Evolutionary conservation across 225 moss, liverwort and hornwort species (phyloP), one percentile per base, ranked within the genome.

Genomic region (Asterella californica): DNA sequence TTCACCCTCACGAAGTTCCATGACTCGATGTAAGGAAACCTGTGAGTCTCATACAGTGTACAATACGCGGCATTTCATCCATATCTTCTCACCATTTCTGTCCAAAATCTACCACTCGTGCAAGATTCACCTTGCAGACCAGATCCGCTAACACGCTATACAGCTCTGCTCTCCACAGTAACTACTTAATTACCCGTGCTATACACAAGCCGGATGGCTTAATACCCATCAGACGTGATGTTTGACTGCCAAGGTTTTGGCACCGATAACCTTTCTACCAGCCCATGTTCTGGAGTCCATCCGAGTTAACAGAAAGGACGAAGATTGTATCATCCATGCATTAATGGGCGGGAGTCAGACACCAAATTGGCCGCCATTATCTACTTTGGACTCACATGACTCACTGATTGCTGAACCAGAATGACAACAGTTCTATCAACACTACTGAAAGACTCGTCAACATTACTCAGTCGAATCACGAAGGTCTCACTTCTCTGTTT

Each of bases 241-340:
- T 2, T 50, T 10, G 61, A 15, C 34, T 57, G 45, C 24, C 25
- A 25, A 19, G 46, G 24, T 70, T 45, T 70, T 10, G 50, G 29
- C 30, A 25, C 52, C 17, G 14, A 29, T 52, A 29, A 52, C 32
- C 30, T 7, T 19, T 21, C 38, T 9, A 5, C 29, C 27, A 52
- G 27, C 32, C 29, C 29, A 74, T 10, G 53, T 15, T 18, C 4
- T 49, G 50, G 46, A 73, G 30, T 73, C 17, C 32, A 72, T 52
- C 52, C 52, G 24, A 32, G 50, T 33, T 74, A 27, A 19, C 33
- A 72, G 74, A 30, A 74, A 15, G 42, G 38, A 38, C 22, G 38
- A 70, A 70, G 69, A 45, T 70, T 70, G 42, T 70, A 22, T 70
- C 42, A 70, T 70, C 24, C 69, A 70, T 38, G 21, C 38, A 42